Percentiles rank a stretch among this genome's conserved stretches.
Evolutionary conservation across 2,329 filamentous ascomycete genomes (phyloP).

Genomic region (Elsinoe arachidis): DNA sequence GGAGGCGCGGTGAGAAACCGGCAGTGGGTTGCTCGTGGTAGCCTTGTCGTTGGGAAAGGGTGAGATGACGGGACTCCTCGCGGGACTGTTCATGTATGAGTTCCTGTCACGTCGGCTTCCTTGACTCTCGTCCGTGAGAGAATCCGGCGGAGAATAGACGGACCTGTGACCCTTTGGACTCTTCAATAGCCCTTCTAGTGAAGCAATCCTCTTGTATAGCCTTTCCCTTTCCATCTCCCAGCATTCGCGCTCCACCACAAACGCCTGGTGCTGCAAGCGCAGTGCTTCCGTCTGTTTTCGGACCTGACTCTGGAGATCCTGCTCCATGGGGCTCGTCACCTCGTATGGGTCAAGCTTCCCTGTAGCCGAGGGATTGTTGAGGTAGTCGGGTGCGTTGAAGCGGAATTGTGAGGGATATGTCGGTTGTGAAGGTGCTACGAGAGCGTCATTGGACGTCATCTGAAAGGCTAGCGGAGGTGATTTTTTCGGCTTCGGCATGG

Average conservation of each 20-base stretch:
- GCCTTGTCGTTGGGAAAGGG: slow-evolving; percentile 18
- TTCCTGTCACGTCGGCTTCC: slow-evolving; percentile 10
- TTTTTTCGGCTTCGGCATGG: slow-evolving; percentile 20
- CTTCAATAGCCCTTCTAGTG: slow-evolving; percentile 27
- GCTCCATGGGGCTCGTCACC: slow-evolving; percentile 14
- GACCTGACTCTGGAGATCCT: slow-evolving; percentile 26
- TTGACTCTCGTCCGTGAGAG: background rate
- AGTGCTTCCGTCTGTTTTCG: slow-evolving; percentile 28
- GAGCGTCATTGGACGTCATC: slow-evolving; percentile 27
- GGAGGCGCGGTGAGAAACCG: slow-evolving; percentile 19
- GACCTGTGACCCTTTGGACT: slow-evolving; percentile 28
- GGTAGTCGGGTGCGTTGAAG: slow-evolving; percentile 13
- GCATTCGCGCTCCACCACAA: slow-evolving; percentile 27
- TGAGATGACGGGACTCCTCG: slow-evolving; percentile 27
- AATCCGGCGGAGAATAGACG: slow-evolving; percentile 6
- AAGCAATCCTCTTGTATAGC: slow-evolving; percentile 27
- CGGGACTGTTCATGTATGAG: slow-evolving; percentile 22
- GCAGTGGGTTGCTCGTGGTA: slow-evolving; percentile 12
- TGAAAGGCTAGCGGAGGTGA: slow-evolving; percentile 30
- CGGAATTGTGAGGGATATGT: slow-evolving; percentile 6
- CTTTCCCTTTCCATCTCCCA: slow-evolving; percentile 28
- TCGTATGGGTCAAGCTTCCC: background rate
- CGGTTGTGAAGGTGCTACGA: slow-evolving; percentile 20
- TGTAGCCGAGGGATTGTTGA: slow-evolving; percentile 2
- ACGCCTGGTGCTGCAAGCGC: slow-evolving; percentile 26